Evolutionary conservation across 306 rosid species (phyloP).

Genomic region (Begonia loranthoides): DNA sequence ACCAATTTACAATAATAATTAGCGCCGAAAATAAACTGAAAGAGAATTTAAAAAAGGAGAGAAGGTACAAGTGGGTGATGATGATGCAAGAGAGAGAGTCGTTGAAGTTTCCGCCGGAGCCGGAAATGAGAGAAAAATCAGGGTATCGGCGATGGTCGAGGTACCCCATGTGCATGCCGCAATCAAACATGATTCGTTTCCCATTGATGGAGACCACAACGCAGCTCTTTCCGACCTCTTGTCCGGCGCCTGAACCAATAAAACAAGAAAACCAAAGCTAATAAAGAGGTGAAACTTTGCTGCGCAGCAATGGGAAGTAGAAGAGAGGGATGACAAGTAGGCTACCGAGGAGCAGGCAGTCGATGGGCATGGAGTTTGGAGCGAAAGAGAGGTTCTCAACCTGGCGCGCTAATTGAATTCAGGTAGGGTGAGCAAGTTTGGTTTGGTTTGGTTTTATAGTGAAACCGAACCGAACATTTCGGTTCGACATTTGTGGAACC

Average conservation of each 20-base stretch:
- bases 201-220: constrained; percentile 73
- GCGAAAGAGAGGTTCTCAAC: too few species aligned
- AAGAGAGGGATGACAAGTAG: not conserved
- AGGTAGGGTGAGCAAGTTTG: too few species aligned
- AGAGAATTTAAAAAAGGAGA: not conserved
- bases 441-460: too few species aligned
- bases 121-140: constrained; percentile 50
- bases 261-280: not conserved
- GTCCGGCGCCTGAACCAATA: constrained; percentile 64
- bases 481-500: too few species aligned
- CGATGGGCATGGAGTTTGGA: constrained; percentile 51
- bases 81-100: constrained; percentile 51
- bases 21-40: constrained; percentile 1
- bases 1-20: not conserved
- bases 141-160: constrained; percentile 70
- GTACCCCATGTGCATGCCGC: constrained; percentile 83
- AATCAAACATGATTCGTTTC: constrained; percentile 87
- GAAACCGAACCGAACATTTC: too few species aligned
- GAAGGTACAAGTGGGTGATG: constrained; percentile 72
- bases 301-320: not conserved
- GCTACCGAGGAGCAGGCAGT: constrained; percentile 53
- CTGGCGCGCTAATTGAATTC: not conserved
- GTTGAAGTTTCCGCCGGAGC: constrained; percentile 21
- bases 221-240: constrained; percentile 94
- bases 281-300: not conserved